A percentile compares a stretch with the other conserved stretches of the same genome.
Evolutionary conservation across 1,284 basidiomycete genomes (phyloP).

Genomic region (Moesziomyces sp.): DNA sequence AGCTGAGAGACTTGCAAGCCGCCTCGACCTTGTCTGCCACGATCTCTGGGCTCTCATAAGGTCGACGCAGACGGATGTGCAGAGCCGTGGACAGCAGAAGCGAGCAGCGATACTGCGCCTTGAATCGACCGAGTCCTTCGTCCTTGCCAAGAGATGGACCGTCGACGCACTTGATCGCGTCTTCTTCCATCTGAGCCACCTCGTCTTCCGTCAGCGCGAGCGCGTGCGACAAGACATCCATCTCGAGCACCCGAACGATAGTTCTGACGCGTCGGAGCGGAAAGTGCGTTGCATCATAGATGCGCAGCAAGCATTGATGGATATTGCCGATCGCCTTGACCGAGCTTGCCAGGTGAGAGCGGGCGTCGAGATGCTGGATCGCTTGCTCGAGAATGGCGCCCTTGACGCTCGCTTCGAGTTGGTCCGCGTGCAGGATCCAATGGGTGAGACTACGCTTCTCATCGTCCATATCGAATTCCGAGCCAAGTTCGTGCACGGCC

Average conservation of each 20-base stretch:
- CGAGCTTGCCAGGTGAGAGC: conserved; percentile 42
- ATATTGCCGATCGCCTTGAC: conserved; percentile 27
- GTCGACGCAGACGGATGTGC: conserved; percentile 28
- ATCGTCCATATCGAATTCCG: conserved; percentile 22
- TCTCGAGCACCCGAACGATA: conserved; percentile 39
- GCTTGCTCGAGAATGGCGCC: conserved; percentile 50
- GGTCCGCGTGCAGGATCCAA: conserved; percentile 10
- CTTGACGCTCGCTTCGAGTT: conserved; percentile 9
- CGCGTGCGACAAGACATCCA: conserved; percentile 31
- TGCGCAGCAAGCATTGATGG: conserved; percentile 16
- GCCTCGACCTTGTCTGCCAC: conserved; percentile 25
- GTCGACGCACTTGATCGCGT: conserved; percentile 29
- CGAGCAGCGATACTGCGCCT: conserved; percentile 40
- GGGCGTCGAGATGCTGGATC: conserved; percentile 24
- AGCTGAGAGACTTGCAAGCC: conserved; percentile 32
- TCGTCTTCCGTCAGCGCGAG: conserved; percentile 19
- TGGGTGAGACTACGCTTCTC: conserved; percentile 16
- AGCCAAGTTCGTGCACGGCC: conserved; percentile 40
- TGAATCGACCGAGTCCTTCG: conserved; percentile 22
- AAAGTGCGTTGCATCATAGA: conserved; percentile 17
- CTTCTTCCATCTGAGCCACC: conserved; percentile 10
- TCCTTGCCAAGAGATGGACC: conserved; percentile 11
- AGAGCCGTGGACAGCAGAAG: conserved; percentile 25
- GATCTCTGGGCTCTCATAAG: conserved; percentile 18
- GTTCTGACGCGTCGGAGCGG: conserved; percentile 51